Conservation (phyloP, 306 rosid genomes). For the Pyrus pyrifolia region DNA sequence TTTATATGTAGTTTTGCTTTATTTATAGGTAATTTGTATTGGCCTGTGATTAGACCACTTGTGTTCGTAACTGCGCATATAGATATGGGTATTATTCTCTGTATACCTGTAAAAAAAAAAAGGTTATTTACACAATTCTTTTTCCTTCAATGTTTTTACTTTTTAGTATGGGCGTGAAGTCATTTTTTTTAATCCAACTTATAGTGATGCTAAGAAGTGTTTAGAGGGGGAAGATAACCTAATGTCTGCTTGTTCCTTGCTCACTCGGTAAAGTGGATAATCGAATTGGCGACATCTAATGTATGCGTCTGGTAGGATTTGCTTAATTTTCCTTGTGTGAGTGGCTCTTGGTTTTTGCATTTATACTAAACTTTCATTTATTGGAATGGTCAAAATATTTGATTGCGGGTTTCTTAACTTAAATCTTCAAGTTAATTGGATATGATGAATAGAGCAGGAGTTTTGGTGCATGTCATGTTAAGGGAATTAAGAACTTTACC, state of each 20-base stretch:
- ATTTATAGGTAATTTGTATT: background rate
- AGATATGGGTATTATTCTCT: no score
- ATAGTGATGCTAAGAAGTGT: background rate
- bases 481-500: background rate
- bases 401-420: background rate
- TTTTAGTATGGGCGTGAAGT: background rate
- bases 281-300: background rate
- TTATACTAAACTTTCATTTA: background rate
- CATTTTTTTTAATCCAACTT: background rate
- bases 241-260: background rate
- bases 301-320: background rate
- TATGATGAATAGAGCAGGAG: background rate
- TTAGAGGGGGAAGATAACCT: background rate
- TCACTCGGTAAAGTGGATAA: background rate
- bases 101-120: background rate
- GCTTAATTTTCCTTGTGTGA: background rate
- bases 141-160: background rate
- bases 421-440: background rate
- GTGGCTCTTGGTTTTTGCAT: background rate
- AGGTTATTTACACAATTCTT: background rate
- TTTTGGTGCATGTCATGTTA: constrained; percentile 2
- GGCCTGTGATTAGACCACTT: background rate
- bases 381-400: background rate
- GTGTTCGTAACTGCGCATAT: background rate
- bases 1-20: no score